Evolutionary conservation across 176 grass and related monocot species (phyloP).

Genomic region (Oryza brachyantha): DNA sequence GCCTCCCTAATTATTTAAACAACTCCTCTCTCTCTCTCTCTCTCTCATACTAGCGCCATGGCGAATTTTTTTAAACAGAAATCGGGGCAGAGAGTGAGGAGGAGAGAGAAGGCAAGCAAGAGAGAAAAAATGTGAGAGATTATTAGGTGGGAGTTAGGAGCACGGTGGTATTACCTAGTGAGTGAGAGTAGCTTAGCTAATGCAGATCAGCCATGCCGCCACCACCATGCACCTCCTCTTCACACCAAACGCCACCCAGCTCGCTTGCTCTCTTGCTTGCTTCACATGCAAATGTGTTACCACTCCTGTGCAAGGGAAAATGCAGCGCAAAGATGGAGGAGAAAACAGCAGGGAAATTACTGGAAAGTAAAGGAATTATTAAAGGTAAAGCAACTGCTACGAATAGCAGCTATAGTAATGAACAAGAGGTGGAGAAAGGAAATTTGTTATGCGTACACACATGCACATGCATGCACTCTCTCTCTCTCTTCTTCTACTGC

Average conservation of each 20-base stretch:
- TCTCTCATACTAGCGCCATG: not conserved
- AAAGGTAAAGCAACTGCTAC: conserved; percentile 16
- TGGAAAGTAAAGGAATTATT: conserved; percentile 6
- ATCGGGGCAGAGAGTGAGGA: not conserved
- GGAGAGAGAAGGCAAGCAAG: not conserved
- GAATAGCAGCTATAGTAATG: conserved; percentile 16
- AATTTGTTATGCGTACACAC: conserved; percentile 43
- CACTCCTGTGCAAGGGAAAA: not conserved
- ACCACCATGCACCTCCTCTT: conserved; percentile 18
- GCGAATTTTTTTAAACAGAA: conserved; percentile 7
- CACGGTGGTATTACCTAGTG: not conserved
- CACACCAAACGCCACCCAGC: conserved; percentile 32
- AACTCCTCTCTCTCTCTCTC: too few relatives aligned
- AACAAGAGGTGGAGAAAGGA: conserved; percentile 10
- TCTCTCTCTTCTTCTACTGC: not conserved
- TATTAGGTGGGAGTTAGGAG: conserved; percentile 46
- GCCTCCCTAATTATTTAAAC: not conserved
- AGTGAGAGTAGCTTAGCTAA: not conserved
- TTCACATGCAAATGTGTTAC: conserved; percentile 24
- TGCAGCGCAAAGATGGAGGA: not conserved
- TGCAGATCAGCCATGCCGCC: not conserved
- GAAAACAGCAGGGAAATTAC: conserved; percentile 48
- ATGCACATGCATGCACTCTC: not conserved
- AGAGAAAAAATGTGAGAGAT: not conserved
- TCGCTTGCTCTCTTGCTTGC: conserved; percentile 17